Evolutionary conservation across 306 rosid species (phyloP).

Genomic region (Ormosia emarginata): DNA sequence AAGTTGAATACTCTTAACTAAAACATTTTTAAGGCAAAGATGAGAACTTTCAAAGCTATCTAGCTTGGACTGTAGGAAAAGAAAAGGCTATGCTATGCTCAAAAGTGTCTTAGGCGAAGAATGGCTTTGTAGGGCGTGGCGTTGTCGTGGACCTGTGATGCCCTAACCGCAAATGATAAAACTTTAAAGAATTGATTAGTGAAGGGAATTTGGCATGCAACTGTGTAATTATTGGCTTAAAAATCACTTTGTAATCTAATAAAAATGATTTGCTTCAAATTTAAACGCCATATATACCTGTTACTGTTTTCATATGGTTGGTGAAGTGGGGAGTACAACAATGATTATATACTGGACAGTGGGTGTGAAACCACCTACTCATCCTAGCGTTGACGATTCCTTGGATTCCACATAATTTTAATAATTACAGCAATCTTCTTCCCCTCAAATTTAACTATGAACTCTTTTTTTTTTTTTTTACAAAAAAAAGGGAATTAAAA

Average conservation of each 20-base stretch:
- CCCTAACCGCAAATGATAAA: slow-evolving; percentile 22
- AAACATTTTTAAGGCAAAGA: slow-evolving; percentile 25
- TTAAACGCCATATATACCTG: slow-evolving; percentile 12
- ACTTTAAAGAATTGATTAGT: slow-evolving; percentile 24
- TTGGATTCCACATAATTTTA: slow-evolving; percentile 28
- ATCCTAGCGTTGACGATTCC: slow-evolving; percentile 37
- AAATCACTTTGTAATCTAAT: slow-evolving; percentile 24
- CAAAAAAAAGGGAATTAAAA: background rate
- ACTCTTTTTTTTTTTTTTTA: background rate
- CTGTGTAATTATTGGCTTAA: slow-evolving; percentile 27
- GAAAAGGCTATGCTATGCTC: slow-evolving; percentile 65
- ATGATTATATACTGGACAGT: slow-evolving; percentile 43
- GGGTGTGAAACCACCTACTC: slow-evolving; percentile 57
- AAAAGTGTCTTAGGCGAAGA: slow-evolving; percentile 48
- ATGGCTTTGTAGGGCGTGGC: slow-evolving; percentile 47
- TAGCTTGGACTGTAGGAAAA: slow-evolving; percentile 55
- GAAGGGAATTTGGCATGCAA: slow-evolving; percentile 38
- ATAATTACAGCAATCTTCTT: slow-evolving; percentile 32
- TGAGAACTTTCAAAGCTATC: slow-evolving; percentile 26
- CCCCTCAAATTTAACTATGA: slow-evolving; percentile 1
- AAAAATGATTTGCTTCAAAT: slow-evolving; percentile 35
- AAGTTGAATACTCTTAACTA: slow-evolving; percentile 48
- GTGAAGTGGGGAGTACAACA: slow-evolving; percentile 51
- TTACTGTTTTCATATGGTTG: slow-evolving; percentile 35
- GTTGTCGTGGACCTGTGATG: slow-evolving; percentile 37